phyloP scores from a whole-genome alignment of 768 basidiomycete genomes.

The Amyloporia xantha region DNA sequence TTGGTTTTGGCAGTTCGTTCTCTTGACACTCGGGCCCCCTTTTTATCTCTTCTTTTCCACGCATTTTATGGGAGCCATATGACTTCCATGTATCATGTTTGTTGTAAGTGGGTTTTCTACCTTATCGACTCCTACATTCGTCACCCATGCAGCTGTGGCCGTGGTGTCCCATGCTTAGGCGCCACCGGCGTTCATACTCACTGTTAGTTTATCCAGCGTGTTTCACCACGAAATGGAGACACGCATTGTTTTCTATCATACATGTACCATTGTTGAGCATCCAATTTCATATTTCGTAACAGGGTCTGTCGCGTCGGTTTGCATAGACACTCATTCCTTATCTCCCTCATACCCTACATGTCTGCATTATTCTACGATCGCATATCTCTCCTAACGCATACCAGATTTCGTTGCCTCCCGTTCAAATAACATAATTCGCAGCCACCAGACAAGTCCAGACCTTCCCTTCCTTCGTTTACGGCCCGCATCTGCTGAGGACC shows the following conservation, averaged over 20 bases:
- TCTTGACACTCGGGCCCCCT: not conserved
- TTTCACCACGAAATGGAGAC: not conserved
- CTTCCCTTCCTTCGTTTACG: not conserved
- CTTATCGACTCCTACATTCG: not conserved
- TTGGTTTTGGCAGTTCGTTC: not conserved
- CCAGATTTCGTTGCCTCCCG: no score
- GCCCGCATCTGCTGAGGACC: constrained; percentile 5
- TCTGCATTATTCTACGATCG: constrained; percentile 2
- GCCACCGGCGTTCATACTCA: not conserved
- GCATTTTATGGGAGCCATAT: not conserved
- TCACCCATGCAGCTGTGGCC: not conserved
- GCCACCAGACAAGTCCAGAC: not conserved
- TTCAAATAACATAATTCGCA: not conserved
- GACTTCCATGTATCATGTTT: not conserved
- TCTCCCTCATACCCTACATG: constrained; percentile 2
- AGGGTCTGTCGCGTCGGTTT: not conserved
- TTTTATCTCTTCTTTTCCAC: not conserved
- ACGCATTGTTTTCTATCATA: not conserved
- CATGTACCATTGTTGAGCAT: not conserved
- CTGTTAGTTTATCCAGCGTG: not conserved
- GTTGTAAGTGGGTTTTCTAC: not conserved
- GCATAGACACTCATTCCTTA: not conserved
- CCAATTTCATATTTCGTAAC: not conserved
- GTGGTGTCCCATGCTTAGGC: not conserved
- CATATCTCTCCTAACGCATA: constrained; percentile 4